Evolutionary conservation across 768 basidiomycete genomes (phyloP).

Genomic region (Kwoniella shandongensis): DNA sequence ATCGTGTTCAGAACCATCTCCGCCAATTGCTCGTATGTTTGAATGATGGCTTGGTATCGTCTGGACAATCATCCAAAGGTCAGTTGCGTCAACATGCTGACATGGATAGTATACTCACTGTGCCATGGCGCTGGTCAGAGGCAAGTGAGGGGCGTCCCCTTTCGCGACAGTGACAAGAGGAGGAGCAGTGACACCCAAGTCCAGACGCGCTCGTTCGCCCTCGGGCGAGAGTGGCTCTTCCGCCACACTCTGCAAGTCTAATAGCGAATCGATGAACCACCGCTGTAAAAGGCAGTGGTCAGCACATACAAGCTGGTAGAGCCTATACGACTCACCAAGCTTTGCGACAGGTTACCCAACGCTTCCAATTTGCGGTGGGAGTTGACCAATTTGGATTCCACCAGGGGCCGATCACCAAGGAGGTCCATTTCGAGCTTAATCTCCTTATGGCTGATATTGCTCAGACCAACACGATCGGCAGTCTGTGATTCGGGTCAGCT

Average conservation of each 20-base stretch:
- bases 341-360: slow-evolving; percentile 77
- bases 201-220: slow-evolving; percentile 6
- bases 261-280: slow-evolving; percentile 79
- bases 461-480: slow-evolving; percentile 26
- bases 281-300: slow-evolving; percentile 57
- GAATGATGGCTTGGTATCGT: slow-evolving; percentile 84
- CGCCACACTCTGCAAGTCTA: slow-evolving; percentile 64
- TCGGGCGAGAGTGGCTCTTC: slow-evolving; percentile 56
- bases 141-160: slow-evolving; percentile 63
- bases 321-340: slow-evolving; percentile 69
- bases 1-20: slow-evolving; percentile 83
- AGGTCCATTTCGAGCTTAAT: slow-evolving; percentile 72
- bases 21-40: slow-evolving; percentile 86
- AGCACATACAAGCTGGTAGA: background rate
- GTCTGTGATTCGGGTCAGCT: slow-evolving; percentile 19
- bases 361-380: slow-evolving; percentile 71
- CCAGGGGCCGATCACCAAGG: slow-evolving; percentile 61
- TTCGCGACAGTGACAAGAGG: background rate
- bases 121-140: slow-evolving; percentile 83
- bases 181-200: background rate
- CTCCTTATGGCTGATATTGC: slow-evolving; percentile 70
- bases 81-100: background rate
- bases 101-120: slow-evolving; percentile 60
- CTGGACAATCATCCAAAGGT: slow-evolving; percentile 56
- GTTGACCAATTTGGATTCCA: slow-evolving; percentile 66